A percentile compares a stretch with the other conserved stretches of the same genome.
phyloP scores from a whole-genome alignment of 306 rosid species.

The Sophora flavescens region DNA sequence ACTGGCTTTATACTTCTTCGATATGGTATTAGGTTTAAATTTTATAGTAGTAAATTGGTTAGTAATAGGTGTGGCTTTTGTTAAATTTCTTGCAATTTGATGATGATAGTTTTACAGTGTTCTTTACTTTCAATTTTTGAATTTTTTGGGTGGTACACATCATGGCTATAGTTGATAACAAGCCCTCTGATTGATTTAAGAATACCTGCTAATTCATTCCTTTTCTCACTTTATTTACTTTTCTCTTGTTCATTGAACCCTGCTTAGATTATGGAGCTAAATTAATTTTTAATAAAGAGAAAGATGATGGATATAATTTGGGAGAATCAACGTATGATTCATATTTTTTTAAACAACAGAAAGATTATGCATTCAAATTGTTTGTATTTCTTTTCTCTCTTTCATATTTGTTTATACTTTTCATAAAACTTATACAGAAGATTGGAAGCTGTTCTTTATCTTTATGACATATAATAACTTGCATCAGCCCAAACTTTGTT shows the following conservation, averaged over 20 bases:
- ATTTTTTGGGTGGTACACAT: slow-evolving; percentile 17
- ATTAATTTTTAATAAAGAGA: neutral
- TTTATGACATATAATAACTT: neutral
- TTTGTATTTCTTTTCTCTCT: slow-evolving; percentile 27
- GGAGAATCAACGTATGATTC: slow-evolving; percentile 31
- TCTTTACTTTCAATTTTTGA: neutral
- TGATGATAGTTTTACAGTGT: neutral
- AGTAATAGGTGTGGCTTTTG: neutral
- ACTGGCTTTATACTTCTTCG: slow-evolving; percentile 30
- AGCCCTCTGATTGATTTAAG: slow-evolving; percentile 1
- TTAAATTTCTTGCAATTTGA: slow-evolving; percentile 28
- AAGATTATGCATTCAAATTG: slow-evolving; percentile 8
- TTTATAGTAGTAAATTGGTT: neutral
- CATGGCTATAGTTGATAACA: neutral
- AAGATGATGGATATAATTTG: slow-evolving; percentile 2
- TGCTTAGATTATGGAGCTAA: slow-evolving; percentile 13
- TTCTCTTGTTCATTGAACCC: slow-evolving; percentile 25
- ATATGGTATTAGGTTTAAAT: slow-evolving; percentile 21
- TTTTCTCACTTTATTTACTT: slow-evolving; percentile 1
- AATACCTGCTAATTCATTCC: neutral
- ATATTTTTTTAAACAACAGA: slow-evolving; percentile 13
- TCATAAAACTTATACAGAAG: neutral
- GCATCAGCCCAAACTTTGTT: neutral
- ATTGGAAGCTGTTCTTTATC: slow-evolving; percentile 2
- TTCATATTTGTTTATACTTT: neutral